Evolutionary conservation across 441 rosid species (phyloP).

Genomic region (Francoa sonchifolia): DNA sequence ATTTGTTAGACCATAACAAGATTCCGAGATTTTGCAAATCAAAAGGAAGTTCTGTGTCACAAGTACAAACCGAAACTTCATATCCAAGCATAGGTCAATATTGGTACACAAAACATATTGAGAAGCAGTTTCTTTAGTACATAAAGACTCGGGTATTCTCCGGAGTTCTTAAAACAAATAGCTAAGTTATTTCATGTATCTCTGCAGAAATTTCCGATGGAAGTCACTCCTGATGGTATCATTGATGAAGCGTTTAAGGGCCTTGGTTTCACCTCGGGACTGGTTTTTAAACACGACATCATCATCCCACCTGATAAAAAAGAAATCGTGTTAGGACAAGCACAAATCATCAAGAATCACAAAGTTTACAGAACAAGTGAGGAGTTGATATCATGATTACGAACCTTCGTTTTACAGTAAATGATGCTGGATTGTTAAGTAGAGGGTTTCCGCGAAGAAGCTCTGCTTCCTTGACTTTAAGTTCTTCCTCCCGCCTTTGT

Average conservation of each 20-base stretch:
- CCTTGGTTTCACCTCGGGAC: conserved; percentile 85
- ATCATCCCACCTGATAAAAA: conserved; percentile 76
- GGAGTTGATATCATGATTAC: conserved; percentile 3
- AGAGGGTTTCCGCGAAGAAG: conserved; percentile 91
- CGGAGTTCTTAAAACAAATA: too few relatives aligned
- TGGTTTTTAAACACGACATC: conserved; percentile 98
- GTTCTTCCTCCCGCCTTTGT: conserved; percentile 64
- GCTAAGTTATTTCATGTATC: conserved; percentile 97
- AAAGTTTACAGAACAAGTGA: not conserved
- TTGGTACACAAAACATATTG: too few relatives aligned
- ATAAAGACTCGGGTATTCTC: too few relatives aligned
- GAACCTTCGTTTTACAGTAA: conserved; percentile 80
- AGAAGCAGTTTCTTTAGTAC: too few relatives aligned
- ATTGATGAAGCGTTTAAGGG: conserved; percentile 90
- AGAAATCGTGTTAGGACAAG: not conserved
- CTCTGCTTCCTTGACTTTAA: conserved; percentile 78
- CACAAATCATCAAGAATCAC: not conserved
- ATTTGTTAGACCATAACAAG: too few relatives aligned
- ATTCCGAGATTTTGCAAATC: too few relatives aligned
- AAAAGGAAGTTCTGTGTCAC: too few relatives aligned
- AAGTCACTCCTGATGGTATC: conserved; percentile 93
- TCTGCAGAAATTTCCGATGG: conserved; percentile 81
- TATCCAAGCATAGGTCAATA: too few relatives aligned
- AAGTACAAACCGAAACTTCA: too few relatives aligned
- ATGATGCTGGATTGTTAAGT: conserved; percentile 64